A percentile compares a stretch with the other conserved stretches of the same genome.
phyloP scores from a whole-genome alignment of 2,329 filamentous ascomycete genomes.

The Cercospora nicotianae region DNA sequence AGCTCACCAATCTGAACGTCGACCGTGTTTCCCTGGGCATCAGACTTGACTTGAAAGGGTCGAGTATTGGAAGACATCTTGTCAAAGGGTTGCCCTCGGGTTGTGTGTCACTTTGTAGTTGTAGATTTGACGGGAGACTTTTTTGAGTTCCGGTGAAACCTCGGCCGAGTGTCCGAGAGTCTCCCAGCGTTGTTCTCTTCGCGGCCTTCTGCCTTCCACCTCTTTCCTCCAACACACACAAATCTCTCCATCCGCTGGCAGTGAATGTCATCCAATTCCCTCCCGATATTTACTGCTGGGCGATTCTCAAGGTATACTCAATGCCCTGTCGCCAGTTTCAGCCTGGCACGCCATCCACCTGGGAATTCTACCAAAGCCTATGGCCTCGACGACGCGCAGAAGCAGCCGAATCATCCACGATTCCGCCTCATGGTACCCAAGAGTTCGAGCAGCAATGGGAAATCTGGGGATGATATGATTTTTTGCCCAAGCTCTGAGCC shows the following conservation, averaged over 20 bases:
- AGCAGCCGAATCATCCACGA: background rate
- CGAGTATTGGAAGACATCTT: constrained; percentile 44
- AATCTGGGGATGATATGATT: background rate
- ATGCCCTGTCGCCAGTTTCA: background rate
- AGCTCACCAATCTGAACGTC: constrained; percentile 27
- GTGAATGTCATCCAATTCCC: background rate
- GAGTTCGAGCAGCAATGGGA: background rate
- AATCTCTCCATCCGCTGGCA: background rate
- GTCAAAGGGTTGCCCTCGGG: background rate
- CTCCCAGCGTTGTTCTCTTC: background rate
- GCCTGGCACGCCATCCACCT: background rate
- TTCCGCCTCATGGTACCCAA: background rate
- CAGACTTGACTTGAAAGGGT: constrained; percentile 89
- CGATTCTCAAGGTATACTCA: background rate
- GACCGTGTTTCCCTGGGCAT: constrained; percentile 10
- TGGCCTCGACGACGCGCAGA: background rate
- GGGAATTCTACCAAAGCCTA: background rate
- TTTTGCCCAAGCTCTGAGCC: background rate
- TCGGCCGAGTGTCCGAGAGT: background rate
- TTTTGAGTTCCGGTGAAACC: background rate
- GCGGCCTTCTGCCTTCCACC: background rate
- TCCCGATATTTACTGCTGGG: background rate
- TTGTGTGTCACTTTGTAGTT: background rate
- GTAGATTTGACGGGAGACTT: background rate
- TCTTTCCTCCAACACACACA: background rate